phyloP scores from a whole-genome alignment of 257 asterid species.

The Scutellaria baicalensis region DNA sequence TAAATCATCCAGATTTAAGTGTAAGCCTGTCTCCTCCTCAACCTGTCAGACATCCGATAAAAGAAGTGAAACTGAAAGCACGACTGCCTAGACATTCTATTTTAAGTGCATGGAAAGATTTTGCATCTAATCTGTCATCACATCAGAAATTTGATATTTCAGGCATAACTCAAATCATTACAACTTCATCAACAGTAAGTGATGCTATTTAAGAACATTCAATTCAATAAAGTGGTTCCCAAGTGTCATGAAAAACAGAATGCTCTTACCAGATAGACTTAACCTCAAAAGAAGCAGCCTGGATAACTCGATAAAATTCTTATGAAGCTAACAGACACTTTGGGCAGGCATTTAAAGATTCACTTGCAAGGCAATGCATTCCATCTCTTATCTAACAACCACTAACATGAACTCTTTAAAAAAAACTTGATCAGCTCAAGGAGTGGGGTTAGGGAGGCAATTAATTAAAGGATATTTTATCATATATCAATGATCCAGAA shows the following conservation, averaged over 20 bases:
- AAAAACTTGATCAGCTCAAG: no score
- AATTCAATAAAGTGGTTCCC: not conserved
- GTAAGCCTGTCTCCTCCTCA: conserved; percentile 86
- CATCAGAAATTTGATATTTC: not conserved
- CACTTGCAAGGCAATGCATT: not conserved
- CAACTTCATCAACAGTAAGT: not conserved
- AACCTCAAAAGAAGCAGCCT: not conserved
- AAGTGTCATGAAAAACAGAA: not conserved
- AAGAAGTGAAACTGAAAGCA: conserved; percentile 4
- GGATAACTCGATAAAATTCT: no score
- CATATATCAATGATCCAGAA: not conserved
- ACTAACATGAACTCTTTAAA: no score
- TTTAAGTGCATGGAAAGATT: not conserved
- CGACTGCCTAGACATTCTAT: not conserved
- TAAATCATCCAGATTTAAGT: conserved; percentile 54
- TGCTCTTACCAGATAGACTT: not conserved
- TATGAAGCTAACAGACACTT: not conserved
- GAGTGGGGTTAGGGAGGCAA: no score
- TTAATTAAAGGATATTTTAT: not conserved
- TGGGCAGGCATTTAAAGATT: not conserved
- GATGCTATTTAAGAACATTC: not conserved
- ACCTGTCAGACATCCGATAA: conserved; percentile 45
- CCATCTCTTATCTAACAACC: not conserved
- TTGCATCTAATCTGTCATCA: not conserved
- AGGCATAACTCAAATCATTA: not conserved